Base-by-base conservation (phyloP, 2,329 filamentous ascomycete species). In the Ploettnerulaceae sp. region DNA sequence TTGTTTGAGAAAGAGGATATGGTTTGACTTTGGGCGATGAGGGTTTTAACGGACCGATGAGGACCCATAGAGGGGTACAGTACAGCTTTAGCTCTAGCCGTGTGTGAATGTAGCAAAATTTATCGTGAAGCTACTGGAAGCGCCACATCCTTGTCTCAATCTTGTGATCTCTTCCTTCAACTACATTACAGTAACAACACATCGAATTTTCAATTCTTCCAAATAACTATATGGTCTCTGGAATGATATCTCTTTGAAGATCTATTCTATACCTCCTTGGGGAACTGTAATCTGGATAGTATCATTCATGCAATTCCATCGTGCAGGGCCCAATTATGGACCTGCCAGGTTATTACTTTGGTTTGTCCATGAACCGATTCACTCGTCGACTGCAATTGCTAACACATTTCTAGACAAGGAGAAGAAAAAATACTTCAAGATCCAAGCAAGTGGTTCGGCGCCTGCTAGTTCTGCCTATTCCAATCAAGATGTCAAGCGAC, bases 401-500 rank as follows among this genome's bases (percentile, higher is more conserved):
- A 21, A 52, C 26, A 15, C n/a, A n/a, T 9, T 28, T 25, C 6
- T 43, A 80, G 78, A 81, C 50, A 41, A 64, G 11, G 71, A 72
- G 33, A 84, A 79, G 62, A 74, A 73, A 28, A 82, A 78, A 53
- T 87, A 86, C 59, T 87, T 86, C 65, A 82, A 79, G 57, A 75
- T 86, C 39, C 77, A 84, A 60, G 57, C 67, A 18, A 69, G 67
- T 43, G 67, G 72, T 51, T 71, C 71, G 12, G 77, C 77, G 0
- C 72, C 78, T 0, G 53, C 67, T 1, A 65, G 63, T 6, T 69
- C 74, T 0, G 65, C 71, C 12, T 84, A 81, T 67, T 79, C 80
- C 7, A 66, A 70, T n/a, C 69, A 76, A 35, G 71, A 72, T 5
- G 75, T 84, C 46, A 82, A 78, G 64, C 71, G 70, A 53, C 77